These are phyloP conservation scores for Aspergillus brunneoviolaceus DNA, from an alignment of 2,329 filamentous ascomycete species.

Conservation along the genomic window DNA sequence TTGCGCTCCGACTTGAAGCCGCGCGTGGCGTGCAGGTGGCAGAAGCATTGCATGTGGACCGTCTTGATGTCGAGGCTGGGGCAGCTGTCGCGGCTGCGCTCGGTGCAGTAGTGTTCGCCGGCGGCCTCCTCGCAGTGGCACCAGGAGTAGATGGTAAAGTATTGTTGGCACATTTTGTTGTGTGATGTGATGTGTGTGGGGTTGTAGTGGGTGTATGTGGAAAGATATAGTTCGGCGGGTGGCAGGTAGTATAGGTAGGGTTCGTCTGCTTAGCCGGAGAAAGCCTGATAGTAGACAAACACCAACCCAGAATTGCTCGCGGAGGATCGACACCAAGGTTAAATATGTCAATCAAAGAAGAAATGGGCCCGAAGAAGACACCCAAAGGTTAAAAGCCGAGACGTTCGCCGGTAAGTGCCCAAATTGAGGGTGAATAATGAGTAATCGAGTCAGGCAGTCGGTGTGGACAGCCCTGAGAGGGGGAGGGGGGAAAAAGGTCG, in stretches of 20 bases:
- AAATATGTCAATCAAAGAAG: not conserved
- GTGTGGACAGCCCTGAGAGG: not conserved
- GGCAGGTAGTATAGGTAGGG: too few relatives aligned
- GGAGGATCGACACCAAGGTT: not conserved
- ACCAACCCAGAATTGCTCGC: not conserved
- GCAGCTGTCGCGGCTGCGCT: slow-evolving; percentile 29
- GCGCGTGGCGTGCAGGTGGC: slow-evolving; percentile 34
- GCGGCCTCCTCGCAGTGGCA: slow-evolving; percentile 41
- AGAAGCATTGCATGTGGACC: slow-evolving; percentile 43
- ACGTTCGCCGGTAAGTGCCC: slow-evolving; percentile 4
- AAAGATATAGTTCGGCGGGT: too few relatives aligned
- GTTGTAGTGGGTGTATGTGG: not conserved
- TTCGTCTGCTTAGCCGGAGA: not conserved
- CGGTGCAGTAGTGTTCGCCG: slow-evolving; percentile 31
- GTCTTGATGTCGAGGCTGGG: slow-evolving; percentile 35
- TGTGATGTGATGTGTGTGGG: not conserved
- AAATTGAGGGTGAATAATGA: not conserved
- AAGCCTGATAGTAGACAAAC: not conserved
- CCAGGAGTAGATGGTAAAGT: slow-evolving; percentile 39
- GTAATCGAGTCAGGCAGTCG: slow-evolving; percentile 3
- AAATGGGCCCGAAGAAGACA: not conserved
- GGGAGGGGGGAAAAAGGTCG: not conserved
- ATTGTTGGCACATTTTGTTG: slow-evolving; percentile 38
- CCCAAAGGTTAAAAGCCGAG: not conserved
- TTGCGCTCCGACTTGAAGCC: slow-evolving; percentile 35